Conservation (phyloP, 106 monocot genomes). For the Dioscorea dumetorum region DNA sequence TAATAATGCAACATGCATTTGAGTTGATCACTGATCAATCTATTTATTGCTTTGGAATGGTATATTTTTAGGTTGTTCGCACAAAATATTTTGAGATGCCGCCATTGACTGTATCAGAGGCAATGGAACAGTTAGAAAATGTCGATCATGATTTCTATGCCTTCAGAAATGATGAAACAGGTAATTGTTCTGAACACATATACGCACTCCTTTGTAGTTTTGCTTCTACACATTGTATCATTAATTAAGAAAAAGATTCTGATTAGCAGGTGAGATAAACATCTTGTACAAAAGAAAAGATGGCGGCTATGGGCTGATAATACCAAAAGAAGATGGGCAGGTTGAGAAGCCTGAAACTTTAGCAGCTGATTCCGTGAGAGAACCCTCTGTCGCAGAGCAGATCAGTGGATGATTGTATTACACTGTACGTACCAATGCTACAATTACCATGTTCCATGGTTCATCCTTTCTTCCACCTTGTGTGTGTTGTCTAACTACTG, state of each 20-base stretch:
- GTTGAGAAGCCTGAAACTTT: constrained; percentile 25
- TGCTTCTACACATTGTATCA: too few species aligned
- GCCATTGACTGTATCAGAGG: constrained; percentile 72
- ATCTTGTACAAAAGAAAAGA: constrained; percentile 91
- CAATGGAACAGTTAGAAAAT: constrained; percentile 81
- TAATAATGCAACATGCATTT: too few species aligned
- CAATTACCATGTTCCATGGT: too few species aligned
- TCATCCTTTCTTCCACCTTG: too few species aligned
- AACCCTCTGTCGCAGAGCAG: constrained; percentile 25
- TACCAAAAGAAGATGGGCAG: constrained; percentile 67
- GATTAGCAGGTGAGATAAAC: constrained; percentile 71
- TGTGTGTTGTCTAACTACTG: too few species aligned
- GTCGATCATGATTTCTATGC: constrained; percentile 91
- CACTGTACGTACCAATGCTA: too few species aligned
- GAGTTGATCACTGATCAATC: too few species aligned
- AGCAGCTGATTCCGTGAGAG: constrained; percentile 14
- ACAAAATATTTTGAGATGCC: constrained; percentile 96
- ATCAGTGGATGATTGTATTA: neutral
- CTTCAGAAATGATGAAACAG: constrained; percentile 86
- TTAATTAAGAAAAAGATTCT: too few species aligned
- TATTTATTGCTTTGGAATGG: neutral
- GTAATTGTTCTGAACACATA: constrained; percentile 17
- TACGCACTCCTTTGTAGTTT: too few species aligned
- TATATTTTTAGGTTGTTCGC: constrained; percentile 63
- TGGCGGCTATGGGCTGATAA: constrained; percentile 85